A percentile compares a stretch with the other conserved stretches of the same genome.
Evolutionary conservation across 2,329 filamentous ascomycete species (phyloP).

Genomic region (Cladophialophora chaetospira): DNA sequence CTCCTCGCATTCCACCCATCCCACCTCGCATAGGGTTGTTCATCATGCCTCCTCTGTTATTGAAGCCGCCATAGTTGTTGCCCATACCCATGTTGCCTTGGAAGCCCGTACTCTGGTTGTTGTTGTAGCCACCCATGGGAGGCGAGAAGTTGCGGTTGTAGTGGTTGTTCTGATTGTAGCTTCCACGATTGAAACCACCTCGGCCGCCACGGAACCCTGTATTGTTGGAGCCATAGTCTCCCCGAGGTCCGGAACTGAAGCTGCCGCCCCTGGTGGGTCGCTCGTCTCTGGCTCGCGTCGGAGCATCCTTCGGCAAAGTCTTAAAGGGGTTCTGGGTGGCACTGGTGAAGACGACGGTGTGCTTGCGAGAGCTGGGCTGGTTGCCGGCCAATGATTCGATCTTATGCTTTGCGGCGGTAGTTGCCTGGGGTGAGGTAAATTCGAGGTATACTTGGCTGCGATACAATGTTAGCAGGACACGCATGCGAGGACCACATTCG

Average conservation of each 20-base stretch:
- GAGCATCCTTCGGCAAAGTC: conserved; percentile 85
- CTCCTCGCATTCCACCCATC: conserved; percentile 60
- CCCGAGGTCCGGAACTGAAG: conserved; percentile 44
- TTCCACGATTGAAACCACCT: conserved; percentile 52
- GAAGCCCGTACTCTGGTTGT: conserved; percentile 54
- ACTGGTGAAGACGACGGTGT: conserved; percentile 72
- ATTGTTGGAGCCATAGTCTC: conserved; percentile 48
- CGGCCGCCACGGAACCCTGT: conserved; percentile 58
- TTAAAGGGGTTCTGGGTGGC: conserved; percentile 83
- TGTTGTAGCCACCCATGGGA: conserved; percentile 44
- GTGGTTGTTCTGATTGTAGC: conserved; percentile 39
- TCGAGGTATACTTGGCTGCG: conserved; percentile 76
- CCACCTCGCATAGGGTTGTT: conserved; percentile 52
- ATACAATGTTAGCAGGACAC: conserved; percentile 4
- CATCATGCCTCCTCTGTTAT: conserved; percentile 59
- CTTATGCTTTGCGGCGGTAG: conserved; percentile 79
- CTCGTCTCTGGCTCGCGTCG: conserved; percentile 66
- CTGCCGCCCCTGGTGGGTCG: conserved; percentile 49
- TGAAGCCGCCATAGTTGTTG: conserved; percentile 51
- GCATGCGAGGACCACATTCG: neutral
- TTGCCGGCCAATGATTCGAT: conserved; percentile 66
- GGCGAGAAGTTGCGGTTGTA: conserved; percentile 55
- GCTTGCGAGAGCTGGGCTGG: conserved; percentile 64
- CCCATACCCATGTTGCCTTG: conserved; percentile 56
- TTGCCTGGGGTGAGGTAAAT: conserved; percentile 78